Evolutionary conservation across 306 rosid genomes (phyloP), one percentile per base, ranked within the genome.

Genomic region (Sophora flavescens): DNA sequence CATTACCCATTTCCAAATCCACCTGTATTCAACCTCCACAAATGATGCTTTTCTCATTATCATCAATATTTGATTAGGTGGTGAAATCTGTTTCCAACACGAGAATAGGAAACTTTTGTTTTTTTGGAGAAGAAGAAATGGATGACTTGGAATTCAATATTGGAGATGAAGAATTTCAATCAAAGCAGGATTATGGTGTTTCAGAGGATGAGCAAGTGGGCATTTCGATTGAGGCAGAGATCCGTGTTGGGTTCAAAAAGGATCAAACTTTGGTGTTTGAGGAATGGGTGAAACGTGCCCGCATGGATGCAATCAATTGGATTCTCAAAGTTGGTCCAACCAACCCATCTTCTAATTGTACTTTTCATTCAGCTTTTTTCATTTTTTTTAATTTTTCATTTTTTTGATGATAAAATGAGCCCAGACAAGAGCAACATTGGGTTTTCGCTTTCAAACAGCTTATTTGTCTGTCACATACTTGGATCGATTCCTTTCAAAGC

Each of bases 401-500:
- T 76, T 48, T 45, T 36, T 4, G 14, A 60, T 70, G 48, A 22
- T 26, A 11, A 70, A 64, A 50, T 72, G 35, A 44, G 68, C 48
- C 63, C 85, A 95, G 97, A 89, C 84, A 13, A 87, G 89, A 78
- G 85, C 84, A 68, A 80, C 74, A 78, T 82, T 89, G 56, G 96
- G 93, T 82, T 95, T 92, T 70, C 83, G 84, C 72, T 78, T 83
- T 75, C 89, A 86, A 78, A 95, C 98, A 8, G 95, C 93, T 70
- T 95, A 92, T 84, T 68, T 95, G 73, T 90, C 96, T 14, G 82
- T 92, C 59, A 82, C 89, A 35, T 95, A 89, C 85, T 86, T 92
- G 28, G 98, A 93, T 89, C 90, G 85, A n/a, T 89, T 89, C 82
- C 89, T 93, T 74, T 87, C 83, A 4, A 77, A 59, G 65, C 41